A percentile compares a stretch with the other conserved stretches of the same genome.
Conservation (phyloP, 2,329 filamentous ascomycete species). For the Neospermospora avenae region DNA sequence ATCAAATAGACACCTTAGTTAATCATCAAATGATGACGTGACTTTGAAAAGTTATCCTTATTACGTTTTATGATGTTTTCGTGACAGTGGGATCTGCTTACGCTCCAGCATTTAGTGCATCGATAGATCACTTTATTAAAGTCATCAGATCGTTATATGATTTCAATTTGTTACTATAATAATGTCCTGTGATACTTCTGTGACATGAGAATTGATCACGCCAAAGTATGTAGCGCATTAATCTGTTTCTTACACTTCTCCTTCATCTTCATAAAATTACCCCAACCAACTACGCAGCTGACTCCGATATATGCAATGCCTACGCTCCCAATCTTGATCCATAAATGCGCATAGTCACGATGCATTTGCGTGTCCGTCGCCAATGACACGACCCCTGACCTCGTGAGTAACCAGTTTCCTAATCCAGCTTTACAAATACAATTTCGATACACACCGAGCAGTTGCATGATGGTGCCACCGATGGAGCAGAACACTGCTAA, state of each 20-base stretch:
- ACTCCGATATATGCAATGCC: constrained; percentile 6
- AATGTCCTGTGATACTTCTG: too few relatives aligned
- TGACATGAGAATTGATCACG: too few relatives aligned
- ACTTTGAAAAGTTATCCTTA: too few relatives aligned
- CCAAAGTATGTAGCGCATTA: too few relatives aligned
- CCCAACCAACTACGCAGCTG: constrained; percentile 5
- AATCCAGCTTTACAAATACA: constrained; percentile 11
- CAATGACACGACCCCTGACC: background rate
- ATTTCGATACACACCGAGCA: constrained; percentile 9
- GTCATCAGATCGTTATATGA: too few relatives aligned
- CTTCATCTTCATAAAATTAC: constrained; percentile 13
- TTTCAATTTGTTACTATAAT: too few relatives aligned
- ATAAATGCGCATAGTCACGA: constrained; percentile 1
- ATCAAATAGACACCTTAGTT: too few relatives aligned
- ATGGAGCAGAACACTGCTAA: constrained; percentile 5
- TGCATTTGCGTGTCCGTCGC: constrained; percentile 2
- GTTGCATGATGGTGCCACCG: constrained; percentile 11
- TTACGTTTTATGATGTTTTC: too few relatives aligned
- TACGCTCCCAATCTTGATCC: constrained; percentile 6
- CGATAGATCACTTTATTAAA: too few relatives aligned
- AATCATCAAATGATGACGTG: too few relatives aligned
- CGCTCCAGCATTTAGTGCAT: too few relatives aligned
- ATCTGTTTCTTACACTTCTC: constrained; percentile 4
- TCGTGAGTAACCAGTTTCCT: background rate
- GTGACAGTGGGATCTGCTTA: too few relatives aligned